Base-by-base conservation (phyloP, 129 eudicot genomes). In the Erigeron canadensis region DNA sequence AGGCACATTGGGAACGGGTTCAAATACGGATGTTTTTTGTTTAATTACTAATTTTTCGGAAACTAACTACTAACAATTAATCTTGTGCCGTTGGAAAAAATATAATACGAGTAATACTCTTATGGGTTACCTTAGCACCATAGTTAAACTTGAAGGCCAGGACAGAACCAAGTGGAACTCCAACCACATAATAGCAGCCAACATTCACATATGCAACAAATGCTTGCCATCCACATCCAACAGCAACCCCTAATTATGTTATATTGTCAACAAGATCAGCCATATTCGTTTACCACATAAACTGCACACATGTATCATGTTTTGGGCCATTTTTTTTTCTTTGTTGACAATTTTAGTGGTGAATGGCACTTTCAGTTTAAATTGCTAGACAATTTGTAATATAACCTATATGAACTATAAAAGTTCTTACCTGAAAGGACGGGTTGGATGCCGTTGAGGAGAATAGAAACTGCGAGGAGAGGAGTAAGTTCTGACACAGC, bases 161-260 rank as follows among this genome's bases (percentile, higher is more conserved):
- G 0, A 84, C 28, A 15, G 40, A 10, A 46, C 94, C 94, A 56
- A 84, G 15, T 11, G 94, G 89, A 61, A 87, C 76, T 34, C 94
- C 94, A 59, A 84, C 73, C 37, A 82, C 80, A 73, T 84, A 84
- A n/a, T 87, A 87, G 43, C 94, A 84, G 10, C 87, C 89, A 1
- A 87, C 84, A 17, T 84, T 87, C 11, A 87, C 89, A 69, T 87
- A 87, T 5, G 92, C 92, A 5, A 87, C 92, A 76, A 87, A 87
- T 38, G 81, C 51, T 76, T 87, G 92, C 89, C 92, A 87, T 74
- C 93, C 93, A 72, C 93, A 87, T 23, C 93, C 93, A 60, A 87
- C 93, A 0, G 89, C 93, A 44, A 87, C 93, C 22, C 93, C 93
- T 87, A 8, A 10, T 5, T 19, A 21, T 3, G 7, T 6, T 42